phyloP scores from a whole-genome alignment of 1,139 yeast species.

The Suhomyces terraborum region DNA sequence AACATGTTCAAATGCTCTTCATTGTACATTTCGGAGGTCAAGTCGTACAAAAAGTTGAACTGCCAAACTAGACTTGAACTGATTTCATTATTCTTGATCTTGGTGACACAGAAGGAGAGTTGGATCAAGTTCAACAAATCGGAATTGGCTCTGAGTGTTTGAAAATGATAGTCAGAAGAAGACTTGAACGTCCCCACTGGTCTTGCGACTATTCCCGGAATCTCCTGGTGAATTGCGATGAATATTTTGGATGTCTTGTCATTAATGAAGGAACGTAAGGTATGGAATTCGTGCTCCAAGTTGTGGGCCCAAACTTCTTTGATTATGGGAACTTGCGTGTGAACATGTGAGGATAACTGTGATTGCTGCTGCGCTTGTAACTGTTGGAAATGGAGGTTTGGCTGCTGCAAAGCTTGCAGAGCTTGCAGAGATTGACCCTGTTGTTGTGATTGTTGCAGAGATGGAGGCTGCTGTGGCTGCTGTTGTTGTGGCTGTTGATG shows the following conservation, averaged over 20 bases:
- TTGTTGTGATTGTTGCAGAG: conserved; percentile 25
- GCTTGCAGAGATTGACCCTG: conserved; percentile 14
- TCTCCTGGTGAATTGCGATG: conserved; percentile 84
- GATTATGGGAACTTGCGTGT: conserved; percentile 40
- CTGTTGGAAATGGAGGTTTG: conserved; percentile 16
- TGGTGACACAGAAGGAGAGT: conserved; percentile 82
- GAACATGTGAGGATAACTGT: conserved; percentile 22
- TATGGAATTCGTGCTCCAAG: conserved; percentile 76
- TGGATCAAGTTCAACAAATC: conserved; percentile 86
- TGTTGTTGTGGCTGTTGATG: conserved; percentile 22
- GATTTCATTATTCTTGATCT: conserved; percentile 70
- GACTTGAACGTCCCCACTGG: conserved; percentile 95
- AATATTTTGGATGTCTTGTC: conserved; percentile 60
- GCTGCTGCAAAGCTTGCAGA: conserved; percentile 22
- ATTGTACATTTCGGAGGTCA: conserved; percentile 78
- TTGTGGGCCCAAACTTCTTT: conserved; percentile 86
- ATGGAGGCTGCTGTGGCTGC: conserved; percentile 16
- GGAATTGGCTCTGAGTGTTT: conserved; percentile 87
- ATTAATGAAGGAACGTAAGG: conserved; percentile 65
- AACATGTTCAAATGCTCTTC: conserved; percentile 70
- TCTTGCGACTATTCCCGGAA: conserved; percentile 94
- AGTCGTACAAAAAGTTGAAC: conserved; percentile 84
- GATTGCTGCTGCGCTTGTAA: conserved; percentile 21
- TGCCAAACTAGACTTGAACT: conserved; percentile 85
- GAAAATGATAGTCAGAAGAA: conserved; percentile 92